Evolutionary conservation across 352 stramenopile species (phyloP), one percentile per base, ranked within the genome.

Genomic region (Pythium sp.): DNA sequence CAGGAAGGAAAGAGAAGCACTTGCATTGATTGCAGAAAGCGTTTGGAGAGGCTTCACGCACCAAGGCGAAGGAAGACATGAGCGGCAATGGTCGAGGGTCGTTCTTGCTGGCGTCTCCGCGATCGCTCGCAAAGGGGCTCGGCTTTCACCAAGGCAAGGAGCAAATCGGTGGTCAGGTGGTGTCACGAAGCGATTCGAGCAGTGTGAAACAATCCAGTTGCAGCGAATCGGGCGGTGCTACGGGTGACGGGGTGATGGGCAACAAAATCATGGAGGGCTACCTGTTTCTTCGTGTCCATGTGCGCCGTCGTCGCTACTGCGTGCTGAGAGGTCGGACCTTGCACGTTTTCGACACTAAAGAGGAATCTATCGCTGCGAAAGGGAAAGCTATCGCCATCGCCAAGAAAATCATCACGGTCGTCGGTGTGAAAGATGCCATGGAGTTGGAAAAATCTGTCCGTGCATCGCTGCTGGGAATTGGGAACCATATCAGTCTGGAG

Each of bases 261-360:
- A 54, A 65, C 53, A 72, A 72, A 22, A 57, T 70, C 28, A 87
- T 89, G 55, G 84, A 94, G 65, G 86, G 84, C 0, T 90, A 81
- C 62, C 70, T 94, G 11, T 78, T 86, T 36, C 68, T 92, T 64
- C 78, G 81, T 5, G 77, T 86, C 11, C 80, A 85, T 67, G 72
- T 82, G 36, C 79, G 82, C n/a, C 78, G 75, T 41, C 79, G 78
- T 9, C 82, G 86, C 2, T 94, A 92, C 32, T 94, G 86, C 34
- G 79, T 92, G n/a, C 64, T 94, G 7, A 68, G 78, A 51, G 84
- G 78, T 0, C 76, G 74, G 20, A 86, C 70, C 1, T 68, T 94
- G 49, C 72, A 86, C 46, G 81, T 90, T 8, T 91, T 91, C 69
- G 82, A 81, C 26, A 82, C 26, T 54, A 91, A 92, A 56, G 82